Conservation (phyloP, 306 rosid genomes). For the Dalbergia cochinchinensis region DNA sequence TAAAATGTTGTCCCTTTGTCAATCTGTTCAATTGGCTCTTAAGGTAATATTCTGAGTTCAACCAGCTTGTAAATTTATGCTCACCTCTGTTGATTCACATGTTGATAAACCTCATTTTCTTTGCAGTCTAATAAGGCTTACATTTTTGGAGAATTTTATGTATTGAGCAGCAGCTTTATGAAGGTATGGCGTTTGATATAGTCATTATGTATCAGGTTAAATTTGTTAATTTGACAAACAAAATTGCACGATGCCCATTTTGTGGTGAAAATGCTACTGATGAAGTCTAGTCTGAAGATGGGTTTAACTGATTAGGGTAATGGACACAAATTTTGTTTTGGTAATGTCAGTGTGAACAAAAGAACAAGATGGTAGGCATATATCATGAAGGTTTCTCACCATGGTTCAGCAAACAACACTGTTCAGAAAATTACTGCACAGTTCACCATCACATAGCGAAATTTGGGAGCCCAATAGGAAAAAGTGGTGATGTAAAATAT, state of each 20-base stretch:
- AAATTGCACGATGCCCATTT: slow-evolving; percentile 30
- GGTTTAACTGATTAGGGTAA: slow-evolving; percentile 12
- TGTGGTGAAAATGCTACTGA: slow-evolving; percentile 29
- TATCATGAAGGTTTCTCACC: slow-evolving; percentile 29
- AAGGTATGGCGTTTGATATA: slow-evolving; percentile 65
- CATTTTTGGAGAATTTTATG: slow-evolving; percentile 83
- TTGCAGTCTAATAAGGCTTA: slow-evolving; percentile 86
- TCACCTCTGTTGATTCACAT: slow-evolving; percentile 28
- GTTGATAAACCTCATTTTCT: slow-evolving; percentile 43
- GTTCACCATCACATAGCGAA: slow-evolving; percentile 30
- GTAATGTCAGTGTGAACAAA: slow-evolving; percentile 24
- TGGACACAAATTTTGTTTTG: not conserved
- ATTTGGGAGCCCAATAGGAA: slow-evolving; percentile 8
- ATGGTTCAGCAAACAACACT: slow-evolving; percentile 2
- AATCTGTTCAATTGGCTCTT: slow-evolving; percentile 78
- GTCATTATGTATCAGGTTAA: slow-evolving; percentile 19
- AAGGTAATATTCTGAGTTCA: slow-evolving; percentile 69
- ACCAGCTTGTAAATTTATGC: slow-evolving; percentile 39
- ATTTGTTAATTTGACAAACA: slow-evolving; percentile 38
- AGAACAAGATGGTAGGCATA: not conserved
- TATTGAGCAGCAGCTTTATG: slow-evolving; percentile 81
- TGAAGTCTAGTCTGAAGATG: slow-evolving; percentile 27
- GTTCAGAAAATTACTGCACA: slow-evolving; percentile 7
- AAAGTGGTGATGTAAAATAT: slow-evolving; percentile 10
- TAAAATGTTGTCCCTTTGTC: slow-evolving; percentile 82